Evolutionary conservation across 2,329 filamentous ascomycete species (phyloP).

Genomic region (Sporothrix pallida): DNA sequence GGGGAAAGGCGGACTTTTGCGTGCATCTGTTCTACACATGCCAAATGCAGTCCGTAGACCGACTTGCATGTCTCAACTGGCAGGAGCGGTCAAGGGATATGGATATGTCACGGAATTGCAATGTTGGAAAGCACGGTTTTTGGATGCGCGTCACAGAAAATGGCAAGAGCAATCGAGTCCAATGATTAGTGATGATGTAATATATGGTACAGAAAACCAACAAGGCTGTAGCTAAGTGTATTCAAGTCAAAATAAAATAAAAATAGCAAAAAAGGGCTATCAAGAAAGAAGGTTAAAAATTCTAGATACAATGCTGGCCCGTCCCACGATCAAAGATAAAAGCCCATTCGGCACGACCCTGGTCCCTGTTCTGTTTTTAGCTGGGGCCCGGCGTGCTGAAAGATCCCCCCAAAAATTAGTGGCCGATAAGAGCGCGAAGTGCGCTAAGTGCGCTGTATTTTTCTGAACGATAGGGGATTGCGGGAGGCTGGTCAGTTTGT

Average conservation of each 20-base stretch:
- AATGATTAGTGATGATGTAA: not conserved
- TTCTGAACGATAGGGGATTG: not conserved
- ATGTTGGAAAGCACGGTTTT: not conserved
- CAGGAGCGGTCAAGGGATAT: conserved; percentile 22
- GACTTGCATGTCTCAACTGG: not conserved
- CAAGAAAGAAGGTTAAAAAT: not conserved
- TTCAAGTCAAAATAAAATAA: not conserved
- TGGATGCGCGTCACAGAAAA: not conserved
- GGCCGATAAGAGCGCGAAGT: not conserved
- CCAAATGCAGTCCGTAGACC: not conserved
- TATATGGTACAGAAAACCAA: not conserved
- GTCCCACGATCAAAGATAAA: not conserved
- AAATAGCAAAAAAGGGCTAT: conserved; percentile 2
- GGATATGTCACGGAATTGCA: not conserved
- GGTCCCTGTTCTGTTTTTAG: not conserved
- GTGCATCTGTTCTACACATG: not conserved
- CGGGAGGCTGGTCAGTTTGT: not conserved
- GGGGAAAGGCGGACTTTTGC: not conserved
- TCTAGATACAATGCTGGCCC: not conserved
- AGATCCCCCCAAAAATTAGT: not conserved
- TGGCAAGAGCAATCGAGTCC: not conserved
- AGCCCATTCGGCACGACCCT: not conserved
- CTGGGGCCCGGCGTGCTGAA: not conserved
- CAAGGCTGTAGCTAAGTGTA: conserved; percentile 7
- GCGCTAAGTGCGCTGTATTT: not conserved